Base-by-base conservation (phyloP, 768 basidiomycete genomes). In the Amanita brunnescens region DNA sequence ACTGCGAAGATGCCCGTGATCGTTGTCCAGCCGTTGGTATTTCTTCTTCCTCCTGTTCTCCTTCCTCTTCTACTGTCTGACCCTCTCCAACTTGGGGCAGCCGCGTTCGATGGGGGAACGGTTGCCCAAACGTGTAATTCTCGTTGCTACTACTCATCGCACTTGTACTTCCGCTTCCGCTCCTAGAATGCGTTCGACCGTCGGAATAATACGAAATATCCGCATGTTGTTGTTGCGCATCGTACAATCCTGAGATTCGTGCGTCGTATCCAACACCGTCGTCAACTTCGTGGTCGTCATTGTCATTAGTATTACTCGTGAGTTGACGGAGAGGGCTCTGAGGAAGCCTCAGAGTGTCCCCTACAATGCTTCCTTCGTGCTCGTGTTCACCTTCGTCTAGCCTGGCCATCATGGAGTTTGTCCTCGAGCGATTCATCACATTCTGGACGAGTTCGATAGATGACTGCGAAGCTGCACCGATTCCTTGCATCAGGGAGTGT, bases 81-180 rank as follows among this genome's bases (percentile, higher is more conserved):
- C 58, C 61, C 39, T 61, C 61, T 38, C 58, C 57, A 18, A 59
- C 26, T 7, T 54, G 58, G 23, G 52, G 56, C 44, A 62, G 61
- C 23, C 47, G 47, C 20, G 42, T 43, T 23, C 50, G 42, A 35
- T 51, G 50, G 10, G 50, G 50, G 33, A 81, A 66, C 0, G 74
- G 76, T 20, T 80, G 75, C 10, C 87, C 87, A 65, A 89, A 90
- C 7, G 87, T 89, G 62, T 87, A 75, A 61, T 86, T 86, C 59
- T 87, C 85, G 0, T 73, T 71, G 41, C 72, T 67, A 42, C 74
- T 78, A 57, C 73, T 76, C 47, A 67, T 64, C 16, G 69, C 60
- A 37, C 73, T 76, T 33, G 75, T 71, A 47, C 71, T 74, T 40
- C 69, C 74, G 54, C 78, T 80, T 21, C 78, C 79, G 26, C 73